Base-by-base conservation (phyloP, 108 stramenopile genomes). In the Cyclotella atomus region DNA sequence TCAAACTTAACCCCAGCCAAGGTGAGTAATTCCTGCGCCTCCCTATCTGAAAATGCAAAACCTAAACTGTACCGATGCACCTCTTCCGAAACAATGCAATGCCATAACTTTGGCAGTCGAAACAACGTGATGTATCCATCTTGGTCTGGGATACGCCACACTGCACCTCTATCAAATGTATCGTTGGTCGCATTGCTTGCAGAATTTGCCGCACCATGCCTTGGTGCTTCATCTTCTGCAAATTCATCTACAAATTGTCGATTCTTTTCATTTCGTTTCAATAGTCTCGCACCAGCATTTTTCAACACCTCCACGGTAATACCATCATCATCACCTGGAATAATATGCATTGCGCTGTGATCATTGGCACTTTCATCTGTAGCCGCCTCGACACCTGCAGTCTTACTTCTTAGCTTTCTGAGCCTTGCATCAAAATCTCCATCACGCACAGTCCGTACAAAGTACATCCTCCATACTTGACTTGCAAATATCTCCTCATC, bases 341-440 rank as follows among this genome's bases (percentile, higher is more conserved):
- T 81, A 33, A 81, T 81, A 24, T 81, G 79, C 79, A 81, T 81
- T 1, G 68, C 79, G 35, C 79, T 81, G 35, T 74, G 72, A 65
- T 74, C 72, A 72, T 72, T 68, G 17, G 30, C 52, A 68, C 46
- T 62, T 20, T 35, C 17, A 65, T 75, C 64, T 19, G 9, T 25
- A n/a, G 28, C 47, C 24, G 27, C 67, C 80, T 73, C 82, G 72
- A 81, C 77, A 76, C 78, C 79, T 28, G 81, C 77, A 32, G 86
- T 84, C 59, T 88, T 89, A 71, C 47, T 41, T 17, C 81, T 88
- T 60, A 91, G 44, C 25, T 77, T 72, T 7, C 79, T 81, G 54
- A 91, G 53, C 32, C 87, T 87, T 35, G 76, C 81, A 83, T 90
- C 91, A 35, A 91, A 88, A 25, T 87, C 83, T 70, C 85, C 82